Conservation (phyloP, 1,284 basidiomycete species). For the Ceratobasidium sp. region DNA sequence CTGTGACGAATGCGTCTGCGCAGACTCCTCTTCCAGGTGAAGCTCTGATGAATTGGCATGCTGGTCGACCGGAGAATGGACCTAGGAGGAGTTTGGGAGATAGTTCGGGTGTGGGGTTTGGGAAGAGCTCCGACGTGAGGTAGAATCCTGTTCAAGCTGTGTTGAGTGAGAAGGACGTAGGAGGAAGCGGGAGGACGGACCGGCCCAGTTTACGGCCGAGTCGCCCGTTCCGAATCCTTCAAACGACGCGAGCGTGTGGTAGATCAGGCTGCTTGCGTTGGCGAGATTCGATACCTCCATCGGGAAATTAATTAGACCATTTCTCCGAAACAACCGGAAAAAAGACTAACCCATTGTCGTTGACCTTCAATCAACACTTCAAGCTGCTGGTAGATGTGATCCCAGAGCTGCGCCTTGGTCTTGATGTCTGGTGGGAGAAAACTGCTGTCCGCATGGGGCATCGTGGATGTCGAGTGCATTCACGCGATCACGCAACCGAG, state of each 20-base stretch:
- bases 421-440: conserved; percentile 70
- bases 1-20: conserved; percentile 72
- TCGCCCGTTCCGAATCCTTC: conserved; percentile 67
- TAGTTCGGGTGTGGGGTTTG: conserved; percentile 50
- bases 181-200: conserved; percentile 53
- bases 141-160: conserved; percentile 76
- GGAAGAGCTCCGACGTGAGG: conserved; percentile 69
- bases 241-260: conserved; percentile 74
- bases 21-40: conserved; percentile 76
- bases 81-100: conserved; percentile 65
- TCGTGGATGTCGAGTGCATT: conserved; percentile 48
- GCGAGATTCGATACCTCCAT: conserved; percentile 82
- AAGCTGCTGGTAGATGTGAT: conserved; percentile 71
- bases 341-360: conserved; percentile 70
- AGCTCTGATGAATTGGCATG: conserved; percentile 80
- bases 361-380: conserved; percentile 68
- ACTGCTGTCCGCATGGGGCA: conserved; percentile 87
- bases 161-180: not conserved
- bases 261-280: conserved; percentile 81
- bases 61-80: conserved; percentile 88
- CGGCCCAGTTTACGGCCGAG: conserved; percentile 87
- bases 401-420: conserved; percentile 79
- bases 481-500: conserved; percentile 21
- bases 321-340: too few relatives aligned
- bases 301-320: conserved; percentile 4